phyloP scores from a whole-genome alignment of 768 basidiomycete species.

The Amanita jacksonii region DNA sequence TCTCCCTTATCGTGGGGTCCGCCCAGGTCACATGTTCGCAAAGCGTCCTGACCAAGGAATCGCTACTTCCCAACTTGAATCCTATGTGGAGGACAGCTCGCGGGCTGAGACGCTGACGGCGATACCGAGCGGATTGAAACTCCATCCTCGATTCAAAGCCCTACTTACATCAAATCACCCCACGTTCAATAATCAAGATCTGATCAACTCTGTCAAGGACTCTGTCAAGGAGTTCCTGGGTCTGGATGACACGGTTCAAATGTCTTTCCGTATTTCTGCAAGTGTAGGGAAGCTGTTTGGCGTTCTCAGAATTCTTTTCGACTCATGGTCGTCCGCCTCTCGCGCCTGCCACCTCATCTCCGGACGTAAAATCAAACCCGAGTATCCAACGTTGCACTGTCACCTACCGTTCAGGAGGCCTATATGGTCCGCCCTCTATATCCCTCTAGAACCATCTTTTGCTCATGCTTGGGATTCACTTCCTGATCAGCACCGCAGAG shows the following conservation, averaged over 20 bases:
- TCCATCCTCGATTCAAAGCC: not conserved
- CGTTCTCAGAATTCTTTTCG: not conserved
- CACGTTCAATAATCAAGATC: no score
- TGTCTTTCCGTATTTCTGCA: not conserved
- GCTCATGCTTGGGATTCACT: slow-evolving; percentile 1
- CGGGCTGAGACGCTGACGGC: no score
- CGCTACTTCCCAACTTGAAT: not conserved
- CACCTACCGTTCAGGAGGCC: slow-evolving; percentile 3
- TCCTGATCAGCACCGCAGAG: slow-evolving; percentile 2
- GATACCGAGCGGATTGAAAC: not conserved
- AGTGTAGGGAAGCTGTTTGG: not conserved
- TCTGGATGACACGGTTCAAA: not conserved
- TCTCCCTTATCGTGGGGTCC: slow-evolving; percentile 1
- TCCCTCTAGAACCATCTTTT: slow-evolving; percentile 2
- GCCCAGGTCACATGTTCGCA: not conserved
- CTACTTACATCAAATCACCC: no score
- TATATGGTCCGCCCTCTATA: not conserved
- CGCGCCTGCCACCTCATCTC: slow-evolving; percentile 1
- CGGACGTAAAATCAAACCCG: not conserved
- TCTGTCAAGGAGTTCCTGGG: not conserved
- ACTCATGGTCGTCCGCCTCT: slow-evolving; percentile 1
- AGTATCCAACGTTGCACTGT: slow-evolving; percentile 1
- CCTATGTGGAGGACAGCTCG: not conserved
- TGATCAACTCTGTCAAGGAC: no score
- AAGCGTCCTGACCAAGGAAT: not conserved